Evolutionary conservation across 306 rosid species (phyloP), one percentile per base, ranked within the genome.

Genomic region (Pachyrhizus erosus): DNA sequence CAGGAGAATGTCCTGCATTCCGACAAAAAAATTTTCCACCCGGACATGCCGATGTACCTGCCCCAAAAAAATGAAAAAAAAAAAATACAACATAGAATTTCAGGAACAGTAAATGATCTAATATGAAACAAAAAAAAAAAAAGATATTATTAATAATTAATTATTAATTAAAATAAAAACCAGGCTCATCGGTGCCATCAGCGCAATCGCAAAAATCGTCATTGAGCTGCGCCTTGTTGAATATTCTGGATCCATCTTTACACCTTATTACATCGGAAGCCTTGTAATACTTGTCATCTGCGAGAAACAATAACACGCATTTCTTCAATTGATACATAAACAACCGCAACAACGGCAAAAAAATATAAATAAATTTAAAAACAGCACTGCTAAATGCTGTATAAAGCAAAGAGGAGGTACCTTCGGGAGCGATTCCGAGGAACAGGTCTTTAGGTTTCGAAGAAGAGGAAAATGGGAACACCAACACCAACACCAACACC

Each of bases 121-220:
- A 39, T 18, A 62, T 5, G 20, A 66, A 73, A 21, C 18, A 70
- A 75, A 75, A 11, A 42, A 70, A 75, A 8, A 69, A 64, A 23
- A 14, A 11, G 39, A 31, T 20, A 51, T 20, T 42, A 48, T 54
- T 52, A 4, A 39, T 49, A 0, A n/a, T n/a, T 15, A 4, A 3
- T 23, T n/a, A 40, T 10, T 12, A 7, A 6, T 0, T 9, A 48
- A 20, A 9, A 15, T 13, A 37, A 70, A 23, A 27, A 96, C 99
- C 99, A 61, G 99, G 99, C 61, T 96, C 99, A 82, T 96, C 99
- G 31, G 99, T 91, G 83, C 98, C 99, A 79, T 96, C 98, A 23
- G 87, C 84, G 75, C 99, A 96, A 57, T 96, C 99, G 78, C 99
- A 96, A 87, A 86, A 96, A 80, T 96, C 89, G 26, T 96, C 99